Conservation (phyloP, 2,329 filamentous ascomycete genomes). For the Colletotrichum navitas region DNA sequence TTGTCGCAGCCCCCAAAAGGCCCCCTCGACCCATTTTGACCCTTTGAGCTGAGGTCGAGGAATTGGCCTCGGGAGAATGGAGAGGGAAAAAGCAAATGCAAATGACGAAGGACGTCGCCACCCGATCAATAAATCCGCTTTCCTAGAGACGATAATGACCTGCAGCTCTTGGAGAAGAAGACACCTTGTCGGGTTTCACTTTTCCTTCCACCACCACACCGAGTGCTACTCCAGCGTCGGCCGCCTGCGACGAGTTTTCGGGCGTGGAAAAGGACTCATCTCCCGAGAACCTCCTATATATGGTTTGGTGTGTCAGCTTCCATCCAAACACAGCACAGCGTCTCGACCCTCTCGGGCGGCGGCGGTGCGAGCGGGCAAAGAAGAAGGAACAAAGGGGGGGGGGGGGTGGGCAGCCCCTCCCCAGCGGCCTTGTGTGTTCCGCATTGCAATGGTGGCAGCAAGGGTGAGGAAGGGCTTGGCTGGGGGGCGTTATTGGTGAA, state of each 20-base stretch:
- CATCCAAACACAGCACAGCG: slow-evolving; percentile 11
- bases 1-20: slow-evolving; percentile 33
- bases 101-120: slow-evolving; percentile 38
- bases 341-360: slow-evolving; percentile 9
- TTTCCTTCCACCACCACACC: slow-evolving; percentile 43
- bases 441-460: slow-evolving; percentile 10
- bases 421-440: neutral
- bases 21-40: slow-evolving; percentile 2
- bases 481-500: slow-evolving; percentile 26
- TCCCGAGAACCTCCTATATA: slow-evolving; percentile 42
- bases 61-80: slow-evolving; percentile 17
- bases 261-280: slow-evolving; percentile 42
- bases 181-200: slow-evolving; percentile 27
- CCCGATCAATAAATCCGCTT: slow-evolving; percentile 25
- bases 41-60: slow-evolving; percentile 27
- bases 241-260: slow-evolving; percentile 30
- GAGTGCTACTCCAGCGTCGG: slow-evolving; percentile 42
- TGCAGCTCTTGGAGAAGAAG: slow-evolving; percentile 38
- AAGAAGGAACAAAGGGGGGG: slow-evolving; percentile 19
- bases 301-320: slow-evolving; percentile 31
- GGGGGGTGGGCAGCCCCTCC: slow-evolving; percentile 1
- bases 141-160: slow-evolving; percentile 42
- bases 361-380: neutral
- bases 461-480: slow-evolving; percentile 15
- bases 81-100: slow-evolving; percentile 31